A percentile compares a stretch with the other conserved stretches of the same genome.
Evolutionary conservation across 2,329 filamentous ascomycete species (phyloP).

Genomic region (Fusarium sp.): DNA sequence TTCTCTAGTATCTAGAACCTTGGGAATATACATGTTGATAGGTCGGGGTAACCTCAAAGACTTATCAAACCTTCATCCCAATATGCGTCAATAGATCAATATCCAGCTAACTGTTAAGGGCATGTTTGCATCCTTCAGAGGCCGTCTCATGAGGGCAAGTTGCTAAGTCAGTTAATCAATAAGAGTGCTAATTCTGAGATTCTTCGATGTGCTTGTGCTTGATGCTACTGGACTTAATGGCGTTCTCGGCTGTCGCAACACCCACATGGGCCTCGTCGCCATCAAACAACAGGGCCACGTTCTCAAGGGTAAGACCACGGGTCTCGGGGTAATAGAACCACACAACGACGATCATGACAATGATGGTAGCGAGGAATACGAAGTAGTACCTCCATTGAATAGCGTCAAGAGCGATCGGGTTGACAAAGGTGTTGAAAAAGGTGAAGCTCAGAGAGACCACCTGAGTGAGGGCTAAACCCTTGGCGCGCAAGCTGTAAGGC

Average conservation of each 20-base stretch:
- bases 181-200: neutral
- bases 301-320: neutral
- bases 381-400: neutral
- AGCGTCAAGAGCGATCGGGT: neutral
- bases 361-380: neutral
- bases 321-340: neutral
- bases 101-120: too few species aligned
- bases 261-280: neutral
- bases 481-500: neutral
- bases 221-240: neutral
- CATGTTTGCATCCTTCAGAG: neutral
- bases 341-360: neutral
- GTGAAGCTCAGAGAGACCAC: neutral
- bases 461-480: neutral
- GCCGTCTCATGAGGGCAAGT: neutral
- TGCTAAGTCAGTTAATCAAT: neutral
- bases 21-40: too few species aligned
- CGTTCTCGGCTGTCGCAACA: neutral
- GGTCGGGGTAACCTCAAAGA: too few species aligned
- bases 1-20: too few species aligned
- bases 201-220: neutral
- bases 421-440: neutral
- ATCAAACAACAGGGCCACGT: neutral
- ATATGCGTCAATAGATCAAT: too few species aligned
- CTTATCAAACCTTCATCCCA: too few species aligned